phyloP scores from a whole-genome alignment of 1,284 basidiomycete genomes.

The Cryptococcus sp. region DNA sequence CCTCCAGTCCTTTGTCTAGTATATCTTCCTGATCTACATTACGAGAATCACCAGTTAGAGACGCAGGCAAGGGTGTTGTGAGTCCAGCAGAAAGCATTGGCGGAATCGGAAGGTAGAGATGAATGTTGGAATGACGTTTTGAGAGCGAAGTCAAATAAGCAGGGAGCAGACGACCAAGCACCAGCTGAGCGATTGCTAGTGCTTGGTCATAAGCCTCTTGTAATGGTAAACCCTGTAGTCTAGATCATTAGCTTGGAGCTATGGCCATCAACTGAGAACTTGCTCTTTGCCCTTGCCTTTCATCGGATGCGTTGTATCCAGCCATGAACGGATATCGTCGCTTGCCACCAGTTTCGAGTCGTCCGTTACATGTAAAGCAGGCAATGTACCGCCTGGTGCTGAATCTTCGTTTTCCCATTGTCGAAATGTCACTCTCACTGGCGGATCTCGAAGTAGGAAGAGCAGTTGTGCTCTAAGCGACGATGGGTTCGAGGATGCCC shows the following conservation, averaged over 20 bases:
- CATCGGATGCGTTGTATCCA: slow-evolving; percentile 30
- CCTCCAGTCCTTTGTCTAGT: slow-evolving; percentile 23
- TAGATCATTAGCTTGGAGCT: slow-evolving; percentile 2
- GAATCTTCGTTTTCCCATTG: slow-evolving; percentile 32
- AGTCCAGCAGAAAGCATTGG: slow-evolving; percentile 36
- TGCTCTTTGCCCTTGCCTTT: slow-evolving; percentile 26
- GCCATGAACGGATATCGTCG: slow-evolving; percentile 34
- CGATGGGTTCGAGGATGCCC: slow-evolving; percentile 32
- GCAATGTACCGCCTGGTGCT: slow-evolving; percentile 32
- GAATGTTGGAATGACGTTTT: not conserved
- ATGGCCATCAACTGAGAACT: not conserved
- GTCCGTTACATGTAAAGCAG: slow-evolving; percentile 25
- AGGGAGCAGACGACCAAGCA: slow-evolving; percentile 28
- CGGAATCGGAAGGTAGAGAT: slow-evolving; percentile 25
- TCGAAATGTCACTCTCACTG: slow-evolving; percentile 23
- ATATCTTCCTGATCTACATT: slow-evolving; percentile 19
- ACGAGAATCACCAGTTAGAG: slow-evolving; percentile 35
- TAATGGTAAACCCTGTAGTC: slow-evolving; percentile 31
- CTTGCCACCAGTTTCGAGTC: slow-evolving; percentile 28
- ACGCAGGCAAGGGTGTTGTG: slow-evolving; percentile 37
- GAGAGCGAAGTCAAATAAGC: slow-evolving; percentile 24
- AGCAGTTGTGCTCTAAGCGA: slow-evolving; percentile 40
- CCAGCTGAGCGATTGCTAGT: slow-evolving; percentile 32
- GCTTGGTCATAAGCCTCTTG: slow-evolving; percentile 38
- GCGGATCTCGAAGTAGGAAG: slow-evolving; percentile 32